Evolutionary conservation across 345 rosid genomes (phyloP).

Genomic region (Turnera subulata): DNA sequence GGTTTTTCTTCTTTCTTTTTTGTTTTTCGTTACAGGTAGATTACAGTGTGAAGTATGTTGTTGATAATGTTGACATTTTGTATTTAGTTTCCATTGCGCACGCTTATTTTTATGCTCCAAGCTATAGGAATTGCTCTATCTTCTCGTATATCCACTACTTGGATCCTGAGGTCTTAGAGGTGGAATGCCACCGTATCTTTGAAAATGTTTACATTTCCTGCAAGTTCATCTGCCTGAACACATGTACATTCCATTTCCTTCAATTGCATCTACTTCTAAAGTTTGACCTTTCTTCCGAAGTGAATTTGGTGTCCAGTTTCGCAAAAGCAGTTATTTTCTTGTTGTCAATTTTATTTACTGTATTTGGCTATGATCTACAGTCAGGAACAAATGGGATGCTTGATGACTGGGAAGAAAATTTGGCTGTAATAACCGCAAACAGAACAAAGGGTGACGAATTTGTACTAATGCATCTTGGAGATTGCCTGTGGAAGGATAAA

Average conservation of each 20-base stretch:
- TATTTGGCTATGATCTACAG: constrained; percentile 36
- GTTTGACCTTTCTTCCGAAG: background rate
- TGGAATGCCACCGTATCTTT: no score
- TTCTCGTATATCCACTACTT: no score
- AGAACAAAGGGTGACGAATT: constrained; percentile 95
- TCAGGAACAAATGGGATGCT: constrained; percentile 75
- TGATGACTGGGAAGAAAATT: constrained; percentile 97
- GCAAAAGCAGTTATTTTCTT: no score
- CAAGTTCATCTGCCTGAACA: background rate
- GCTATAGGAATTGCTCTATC: no score
- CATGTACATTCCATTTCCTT: background rate
- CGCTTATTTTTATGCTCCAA: no score
- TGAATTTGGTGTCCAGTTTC: background rate
- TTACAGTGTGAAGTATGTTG: background rate
- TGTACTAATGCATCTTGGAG: constrained; percentile 94
- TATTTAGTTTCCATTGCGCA: no score
- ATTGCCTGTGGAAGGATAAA: constrained; percentile 95
- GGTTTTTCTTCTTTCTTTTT: no score
- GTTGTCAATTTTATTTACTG: background rate
- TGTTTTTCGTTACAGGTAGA: no score
- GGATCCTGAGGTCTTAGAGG: no score
- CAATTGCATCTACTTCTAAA: no score
- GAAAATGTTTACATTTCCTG: background rate
- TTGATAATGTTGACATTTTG: background rate
- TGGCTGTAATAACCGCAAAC: constrained; percentile 94